phyloP scores from a whole-genome alignment of 2,329 filamentous ascomycete genomes.

The Aspergillus fijiensis region DNA sequence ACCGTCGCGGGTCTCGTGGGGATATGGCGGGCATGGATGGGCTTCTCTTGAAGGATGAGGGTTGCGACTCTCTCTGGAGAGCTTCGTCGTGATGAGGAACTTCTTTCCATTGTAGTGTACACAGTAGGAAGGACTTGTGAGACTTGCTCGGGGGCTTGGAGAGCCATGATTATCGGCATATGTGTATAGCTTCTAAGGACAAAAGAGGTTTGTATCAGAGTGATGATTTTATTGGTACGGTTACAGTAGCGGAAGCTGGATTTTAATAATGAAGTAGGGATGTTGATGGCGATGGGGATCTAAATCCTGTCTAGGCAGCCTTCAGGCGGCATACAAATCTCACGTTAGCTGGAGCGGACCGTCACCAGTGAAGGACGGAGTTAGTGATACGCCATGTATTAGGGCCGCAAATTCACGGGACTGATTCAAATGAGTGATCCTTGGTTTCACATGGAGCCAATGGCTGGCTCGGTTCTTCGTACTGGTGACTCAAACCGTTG shows the following conservation, averaged over 20 bases:
- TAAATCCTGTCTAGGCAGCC: background rate
- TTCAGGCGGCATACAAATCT: background rate
- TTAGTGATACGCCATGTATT: background rate
- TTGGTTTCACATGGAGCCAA: background rate
- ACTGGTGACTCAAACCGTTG: background rate
- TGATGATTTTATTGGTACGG: background rate
- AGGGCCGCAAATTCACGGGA: background rate
- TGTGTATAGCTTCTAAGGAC: background rate
- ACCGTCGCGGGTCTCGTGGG: slow-evolving; percentile 1
- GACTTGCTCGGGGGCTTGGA: background rate
- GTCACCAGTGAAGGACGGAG: background rate
- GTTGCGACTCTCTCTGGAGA: background rate
- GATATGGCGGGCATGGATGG: background rate
- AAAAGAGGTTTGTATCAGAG: background rate
- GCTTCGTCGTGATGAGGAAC: background rate
- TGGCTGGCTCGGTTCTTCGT: background rate
- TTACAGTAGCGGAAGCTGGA: background rate
- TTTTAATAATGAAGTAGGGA: background rate
- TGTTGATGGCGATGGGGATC: background rate
- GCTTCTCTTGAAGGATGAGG: background rate
- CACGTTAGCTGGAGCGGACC: background rate
- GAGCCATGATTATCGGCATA: background rate
- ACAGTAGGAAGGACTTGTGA: background rate
- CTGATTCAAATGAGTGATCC: background rate
- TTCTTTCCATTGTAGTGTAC: background rate